Base-by-base conservation (phyloP, 192 early-diverging fungal genomes). In the Coemansia sp. region DNA sequence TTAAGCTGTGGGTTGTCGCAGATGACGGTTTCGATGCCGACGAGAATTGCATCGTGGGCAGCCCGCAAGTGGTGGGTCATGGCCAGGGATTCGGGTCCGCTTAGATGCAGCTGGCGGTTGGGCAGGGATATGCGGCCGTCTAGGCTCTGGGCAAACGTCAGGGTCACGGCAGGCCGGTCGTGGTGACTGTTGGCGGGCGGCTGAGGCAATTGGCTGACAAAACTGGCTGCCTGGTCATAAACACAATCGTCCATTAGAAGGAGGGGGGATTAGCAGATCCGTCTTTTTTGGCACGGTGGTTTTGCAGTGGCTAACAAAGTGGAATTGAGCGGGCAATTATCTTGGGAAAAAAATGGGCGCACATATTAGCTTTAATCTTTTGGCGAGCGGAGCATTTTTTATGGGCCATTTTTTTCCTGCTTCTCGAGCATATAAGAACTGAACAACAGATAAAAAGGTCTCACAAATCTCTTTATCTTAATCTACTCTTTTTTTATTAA, bases 141-240 rank as follows among this genome's bases (percentile, higher is more conserved):
- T 20, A 93, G 76, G 58, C 90, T 89, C 70, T 96, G 93, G 1
- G 92, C 92, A 76, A 80, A 96, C 3, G 93, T 96, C 41, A 96
- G 75, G 0, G 91, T 94, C 9, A 93, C 79, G 63, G 82, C 8
- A 84, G 83, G 44, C 34, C 32, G 40, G 15, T 3, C 15, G 2
- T 23, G 12, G 11, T 41, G 66, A 47, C 41, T 28, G 40, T 18
- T 48, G 53, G 51, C 23, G 14, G 20, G 12, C 10, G 39, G 38
- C 51, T 40, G 37, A 16, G 51, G 51, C 36, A 53, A 18, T 11
- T 6, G 47, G 30, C 26, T 21, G 16, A 60, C 51, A 59, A 60
- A 66, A 3, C 47, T 37, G 11, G 26, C 44, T 40, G 63, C 61
- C 16, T 59, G 60, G 32, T 20, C 20, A 42, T 44, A 66, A 41